Evolutionary conservation across 2,329 filamentous ascomycete species (phyloP), one percentile per base, ranked within the genome.

Genomic region (Fusarium succisae): DNA sequence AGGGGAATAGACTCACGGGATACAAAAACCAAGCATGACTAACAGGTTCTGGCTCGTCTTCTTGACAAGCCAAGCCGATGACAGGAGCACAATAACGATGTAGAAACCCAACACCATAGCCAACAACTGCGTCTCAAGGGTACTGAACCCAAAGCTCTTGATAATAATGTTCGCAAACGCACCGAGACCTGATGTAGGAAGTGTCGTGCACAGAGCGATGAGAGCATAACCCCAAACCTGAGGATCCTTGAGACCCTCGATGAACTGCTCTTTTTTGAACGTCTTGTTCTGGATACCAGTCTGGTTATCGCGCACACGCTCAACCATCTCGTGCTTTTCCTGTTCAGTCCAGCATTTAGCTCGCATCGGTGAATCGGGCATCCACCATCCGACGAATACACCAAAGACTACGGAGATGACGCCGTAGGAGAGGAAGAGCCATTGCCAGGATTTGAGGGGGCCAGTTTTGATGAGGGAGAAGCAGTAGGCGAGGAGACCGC

Each of bases 111-210:
- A 84, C 0, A 94, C 92, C 91, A 95, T 94, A 44, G 91, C 88
- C 30, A 95, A 83, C 4, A 95, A 84, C 81, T 94, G 92, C 0
- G 92, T 94, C 80, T 95, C 83, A 12, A 94, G 84, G 0, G 85
- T 83, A 1, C 83, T 86, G 77, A 94, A 95, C 0, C 91, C 83
- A 66, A 95, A 91, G n/a, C 86, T 85, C 63, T 87, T 88, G 81
- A 95, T 93, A 76, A 95, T 92, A 75, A 95, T 92, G 72, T 92
- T 92, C 61, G 91, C 90, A 79, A 94, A 95, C 1, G 90, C 90
- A 12, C 93, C 92, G 0, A 95, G 87, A 1, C 93, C 92, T 26
- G 89, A 91, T 0, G 92, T 94, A 1, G 92, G 93, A 4, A 95
- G 84, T 0, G 92, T 94, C 0, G 93, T 94, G 81, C 90, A 92